Evolutionary conservation across 441 rosid genomes (phyloP).

Genomic region (Pelargonium myrrhifolium): DNA sequence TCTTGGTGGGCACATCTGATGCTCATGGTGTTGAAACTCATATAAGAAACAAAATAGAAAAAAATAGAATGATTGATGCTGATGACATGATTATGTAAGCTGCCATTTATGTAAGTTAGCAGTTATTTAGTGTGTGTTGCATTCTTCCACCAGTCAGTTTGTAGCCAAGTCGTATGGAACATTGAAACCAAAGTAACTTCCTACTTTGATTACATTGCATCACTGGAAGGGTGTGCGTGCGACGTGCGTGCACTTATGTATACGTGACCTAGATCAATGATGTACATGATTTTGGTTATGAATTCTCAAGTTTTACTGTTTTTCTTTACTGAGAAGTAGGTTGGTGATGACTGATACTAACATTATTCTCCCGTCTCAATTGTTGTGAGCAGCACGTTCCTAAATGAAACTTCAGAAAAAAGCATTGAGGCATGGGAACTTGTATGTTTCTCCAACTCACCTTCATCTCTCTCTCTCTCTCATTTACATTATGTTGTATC

Average conservation of each 20-base stretch:
- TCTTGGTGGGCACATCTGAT: not conserved
- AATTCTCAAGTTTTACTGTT: not conserved
- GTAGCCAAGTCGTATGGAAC: not conserved
- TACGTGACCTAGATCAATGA: too few relatives aligned
- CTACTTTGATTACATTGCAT: not conserved
- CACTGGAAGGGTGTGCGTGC: not conserved
- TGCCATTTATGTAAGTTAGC: not conserved
- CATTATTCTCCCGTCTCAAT: not conserved
- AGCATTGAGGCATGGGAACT: conserved; percentile 74
- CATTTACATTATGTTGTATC: not conserved
- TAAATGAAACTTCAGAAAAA: conserved; percentile 34
- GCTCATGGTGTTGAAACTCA: not conserved
- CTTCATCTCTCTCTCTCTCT: not conserved
- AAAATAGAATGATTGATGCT: not conserved
- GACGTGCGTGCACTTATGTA: not conserved
- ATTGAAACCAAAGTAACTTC: not conserved
- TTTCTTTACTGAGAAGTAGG: not conserved
- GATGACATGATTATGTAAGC: not conserved
- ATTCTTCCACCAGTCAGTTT: not conserved
- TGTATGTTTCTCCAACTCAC: conserved; percentile 30
- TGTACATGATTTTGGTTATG: not conserved
- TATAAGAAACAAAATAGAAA: not conserved
- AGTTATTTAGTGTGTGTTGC: not conserved
- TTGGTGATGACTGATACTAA: not conserved
- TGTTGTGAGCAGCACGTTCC: conserved; percentile 40